These are phyloP conservation scores for Brasilioporus rufonigricans DNA, from an alignment of 768 basidiomycete species.

Conservation along the genomic window DNA sequence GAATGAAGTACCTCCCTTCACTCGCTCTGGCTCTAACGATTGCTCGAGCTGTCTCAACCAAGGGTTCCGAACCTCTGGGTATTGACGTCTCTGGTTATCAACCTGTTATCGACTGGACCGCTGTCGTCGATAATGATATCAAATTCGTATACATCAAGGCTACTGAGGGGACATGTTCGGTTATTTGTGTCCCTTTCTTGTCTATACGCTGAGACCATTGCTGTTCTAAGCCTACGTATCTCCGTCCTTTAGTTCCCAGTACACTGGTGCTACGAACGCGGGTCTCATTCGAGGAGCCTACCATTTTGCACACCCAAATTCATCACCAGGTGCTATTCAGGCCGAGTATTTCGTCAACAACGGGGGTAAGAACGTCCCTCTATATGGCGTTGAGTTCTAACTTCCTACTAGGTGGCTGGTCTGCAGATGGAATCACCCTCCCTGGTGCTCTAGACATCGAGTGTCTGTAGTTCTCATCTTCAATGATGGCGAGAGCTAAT, in stretches of 20 bases:
- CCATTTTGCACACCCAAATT: conserved; percentile 57
- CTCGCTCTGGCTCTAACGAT: conserved; percentile 16
- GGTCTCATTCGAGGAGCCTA: conserved; percentile 59
- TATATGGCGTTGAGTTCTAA: not conserved
- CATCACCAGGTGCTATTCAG: conserved; percentile 53
- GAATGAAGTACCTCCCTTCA: too few species aligned
- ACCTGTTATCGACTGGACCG: conserved; percentile 47
- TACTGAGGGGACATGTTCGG: conserved; percentile 56
- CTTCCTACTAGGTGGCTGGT: conserved; percentile 43
- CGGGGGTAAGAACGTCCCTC: conserved; percentile 40
- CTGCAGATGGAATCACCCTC: conserved; percentile 51
- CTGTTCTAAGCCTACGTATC: conserved; percentile 19
- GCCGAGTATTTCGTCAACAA: conserved; percentile 57
- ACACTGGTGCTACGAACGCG: conserved; percentile 52
- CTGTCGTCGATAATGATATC: conserved; percentile 50
- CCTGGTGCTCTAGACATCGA: conserved; percentile 69
- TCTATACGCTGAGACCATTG: not conserved
- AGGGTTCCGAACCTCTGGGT: conserved; percentile 42
- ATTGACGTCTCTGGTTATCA: conserved; percentile 59
- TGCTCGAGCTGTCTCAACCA: conserved; percentile 11
- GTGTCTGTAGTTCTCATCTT: conserved; percentile 34
- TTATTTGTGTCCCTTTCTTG: not conserved
- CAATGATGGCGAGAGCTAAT: not conserved
- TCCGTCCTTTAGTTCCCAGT: conserved; percentile 42
- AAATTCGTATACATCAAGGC: conserved; percentile 65